Evolutionary conservation across 495 filamentous ascomycete species (phyloP), one percentile per base, ranked within the genome.

Genomic region (Penicillium soppii): DNA sequence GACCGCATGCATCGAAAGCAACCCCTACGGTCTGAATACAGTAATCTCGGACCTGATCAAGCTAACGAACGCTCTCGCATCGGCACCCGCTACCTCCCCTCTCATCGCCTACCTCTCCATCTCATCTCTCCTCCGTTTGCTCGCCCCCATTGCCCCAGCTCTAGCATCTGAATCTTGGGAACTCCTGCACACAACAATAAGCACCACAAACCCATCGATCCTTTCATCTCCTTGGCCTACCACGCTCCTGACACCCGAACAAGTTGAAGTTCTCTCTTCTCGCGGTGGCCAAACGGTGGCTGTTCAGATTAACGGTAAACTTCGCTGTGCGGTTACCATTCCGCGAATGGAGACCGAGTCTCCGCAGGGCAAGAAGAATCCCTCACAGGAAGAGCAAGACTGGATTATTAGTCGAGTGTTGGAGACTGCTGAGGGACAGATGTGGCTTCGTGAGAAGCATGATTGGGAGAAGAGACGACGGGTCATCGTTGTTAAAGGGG

Each of bases 81-180:
- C 68, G 7, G 57, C 73, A 2, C 59, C 68, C 1, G 61, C 63
- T 0, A 66, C 59, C 9, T 66, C 64, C 3, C 63, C 66, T n/a
- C 50, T 60, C 21, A 61, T 67, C 29, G 58, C 68, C 12, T 71
- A 75, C 45, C 66, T 66, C 19, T 65, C 58, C 42, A 42, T 75
- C 39, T 77, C 68, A 15, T 67, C 72, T 20, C 75, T 95, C 19
- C 57, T 95, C 25, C 79, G 80, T 13, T 81, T 95, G 67, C 68
- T 91, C 53, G 85, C 88, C 1, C 90, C 90, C 5, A 81, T 95
- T 29, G 80, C 88, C 0, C 90, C 90, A 0, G 87, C 85, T 0
- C 79, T 92, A 45, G 75, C 88, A 1, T 88, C 91, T 36, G 90
- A 95, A 61, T 87, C 82, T 57, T 94, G 90, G 89, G 75, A 82